phyloP scores from a whole-genome alignment of 495 filamentous ascomycete species.

The Penicillium desertorum region DNA sequence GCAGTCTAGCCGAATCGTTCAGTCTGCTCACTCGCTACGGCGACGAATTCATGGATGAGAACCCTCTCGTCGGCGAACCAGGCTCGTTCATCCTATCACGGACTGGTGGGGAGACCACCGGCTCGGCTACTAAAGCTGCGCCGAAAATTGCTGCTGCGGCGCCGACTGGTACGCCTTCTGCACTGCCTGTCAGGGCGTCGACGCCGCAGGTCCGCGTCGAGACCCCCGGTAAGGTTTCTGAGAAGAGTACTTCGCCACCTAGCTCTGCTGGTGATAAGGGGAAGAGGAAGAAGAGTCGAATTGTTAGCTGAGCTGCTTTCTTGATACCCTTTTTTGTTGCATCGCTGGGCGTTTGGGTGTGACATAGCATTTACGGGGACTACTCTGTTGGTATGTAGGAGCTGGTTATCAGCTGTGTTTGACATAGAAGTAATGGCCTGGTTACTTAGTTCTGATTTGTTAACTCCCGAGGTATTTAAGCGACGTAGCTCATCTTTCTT shows the following conservation, averaged over 20 bases:
- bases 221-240: conserved; percentile 37
- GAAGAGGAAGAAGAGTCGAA: conserved; percentile 38
- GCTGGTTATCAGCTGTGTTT: background rate
- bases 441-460: background rate
- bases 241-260: conserved; percentile 32
- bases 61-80: conserved; percentile 79
- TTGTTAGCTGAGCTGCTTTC: conserved; percentile 29
- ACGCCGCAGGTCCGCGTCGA: conserved; percentile 45
- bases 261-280: conserved; percentile 35
- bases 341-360: conserved; percentile 1
- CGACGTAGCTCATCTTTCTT: no score
- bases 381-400: background rate
- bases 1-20: conserved; percentile 67
- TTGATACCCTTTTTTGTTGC: conserved; percentile 29
- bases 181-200: conserved; percentile 23
- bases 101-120: conserved; percentile 30
- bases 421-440: background rate
- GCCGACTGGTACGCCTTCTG: conserved; percentile 13
- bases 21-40: conserved; percentile 61
- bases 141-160: conserved; percentile 17
- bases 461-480: no score
- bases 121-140: conserved; percentile 13
- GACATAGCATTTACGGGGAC: background rate
- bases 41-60: conserved; percentile 90
- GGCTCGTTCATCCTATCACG: conserved; percentile 78